phyloP scores from a whole-genome alignment of 2,329 filamentous ascomycete species.

The Aspergillus ochraceus region DNA sequence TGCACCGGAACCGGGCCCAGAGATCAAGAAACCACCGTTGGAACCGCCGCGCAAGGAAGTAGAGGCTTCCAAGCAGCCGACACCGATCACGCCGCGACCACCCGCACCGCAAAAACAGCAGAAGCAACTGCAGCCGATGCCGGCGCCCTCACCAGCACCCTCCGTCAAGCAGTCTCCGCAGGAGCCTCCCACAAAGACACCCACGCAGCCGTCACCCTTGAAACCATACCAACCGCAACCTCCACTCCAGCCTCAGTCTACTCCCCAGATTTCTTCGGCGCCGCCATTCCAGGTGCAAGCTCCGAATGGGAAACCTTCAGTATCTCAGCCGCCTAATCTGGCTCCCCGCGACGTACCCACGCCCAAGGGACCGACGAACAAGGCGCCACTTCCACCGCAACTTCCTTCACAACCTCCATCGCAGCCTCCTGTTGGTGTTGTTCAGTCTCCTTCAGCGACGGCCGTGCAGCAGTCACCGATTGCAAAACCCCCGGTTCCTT shows the following conservation, averaged over 20 bases:
- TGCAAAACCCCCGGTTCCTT: background rate
- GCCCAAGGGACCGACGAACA: constrained; percentile 6
- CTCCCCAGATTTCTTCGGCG: constrained; percentile 11
- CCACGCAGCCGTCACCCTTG: constrained; percentile 4
- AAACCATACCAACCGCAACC: constrained; percentile 6
- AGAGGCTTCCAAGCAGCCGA: constrained; percentile 7
- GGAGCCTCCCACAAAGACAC: constrained; percentile 2
- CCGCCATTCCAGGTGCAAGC: constrained; percentile 17
- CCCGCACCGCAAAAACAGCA: constrained; percentile 4
- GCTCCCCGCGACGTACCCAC: constrained; percentile 16
- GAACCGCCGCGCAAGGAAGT: constrained; percentile 13
- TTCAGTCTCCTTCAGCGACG: constrained; percentile 20
- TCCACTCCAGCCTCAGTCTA: constrained; percentile 10
- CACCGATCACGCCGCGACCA: constrained; percentile 3
- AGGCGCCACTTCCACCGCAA: constrained; percentile 14
- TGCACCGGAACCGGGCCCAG: constrained; percentile 3
- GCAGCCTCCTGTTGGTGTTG: constrained; percentile 17
- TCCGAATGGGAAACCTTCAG: constrained; percentile 21
- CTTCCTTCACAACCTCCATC: constrained; percentile 18
- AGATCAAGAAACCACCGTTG: constrained; percentile 6
- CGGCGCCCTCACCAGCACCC: constrained; percentile 10
- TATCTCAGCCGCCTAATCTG: constrained; percentile 23
- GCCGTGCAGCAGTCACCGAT: background rate
- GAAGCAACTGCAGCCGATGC: constrained; percentile 5
- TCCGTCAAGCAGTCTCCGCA: constrained; percentile 5